Conservation (phyloP, 345 rosid species). For the Aurinia saxatilis region DNA sequence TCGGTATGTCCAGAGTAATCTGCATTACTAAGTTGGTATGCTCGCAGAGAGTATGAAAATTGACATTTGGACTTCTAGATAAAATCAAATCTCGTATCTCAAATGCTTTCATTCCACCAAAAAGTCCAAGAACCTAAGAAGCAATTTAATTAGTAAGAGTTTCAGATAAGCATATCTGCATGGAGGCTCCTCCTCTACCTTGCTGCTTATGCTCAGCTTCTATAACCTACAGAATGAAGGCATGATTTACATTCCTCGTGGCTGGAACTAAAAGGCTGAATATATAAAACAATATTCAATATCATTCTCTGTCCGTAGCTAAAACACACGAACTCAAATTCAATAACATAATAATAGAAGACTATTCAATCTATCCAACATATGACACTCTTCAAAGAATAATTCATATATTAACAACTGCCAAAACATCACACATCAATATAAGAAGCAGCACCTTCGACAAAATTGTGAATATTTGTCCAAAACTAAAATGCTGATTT, state of each 20-base stretch:
- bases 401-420: too few relatives aligned
- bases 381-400: too few relatives aligned
- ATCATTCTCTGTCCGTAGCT: too few relatives aligned
- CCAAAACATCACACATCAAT: too few relatives aligned
- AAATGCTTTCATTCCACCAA: too few relatives aligned
- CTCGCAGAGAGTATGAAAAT: not conserved
- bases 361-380: too few relatives aligned
- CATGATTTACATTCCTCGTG: not conserved
- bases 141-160: not conserved
- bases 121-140: not conserved
- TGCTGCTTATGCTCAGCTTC: conserved; percentile 76
- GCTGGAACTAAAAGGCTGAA: not conserved
- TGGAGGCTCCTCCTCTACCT: conserved; percentile 93
- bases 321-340: too few relatives aligned
- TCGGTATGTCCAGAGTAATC: not conserved
- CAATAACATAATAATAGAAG: too few relatives aligned
- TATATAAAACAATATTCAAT: not conserved
- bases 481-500: too few relatives aligned
- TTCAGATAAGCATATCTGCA: conserved; percentile 44
- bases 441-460: too few relatives aligned
- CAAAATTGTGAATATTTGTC: too few relatives aligned
- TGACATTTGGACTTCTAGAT: not conserved
- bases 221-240: conserved; percentile 41
- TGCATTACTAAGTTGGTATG: not conserved
- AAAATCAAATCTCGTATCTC: too few relatives aligned